phyloP scores from a whole-genome alignment of 345 rosid genomes.

The Mangifera indica region DNA sequence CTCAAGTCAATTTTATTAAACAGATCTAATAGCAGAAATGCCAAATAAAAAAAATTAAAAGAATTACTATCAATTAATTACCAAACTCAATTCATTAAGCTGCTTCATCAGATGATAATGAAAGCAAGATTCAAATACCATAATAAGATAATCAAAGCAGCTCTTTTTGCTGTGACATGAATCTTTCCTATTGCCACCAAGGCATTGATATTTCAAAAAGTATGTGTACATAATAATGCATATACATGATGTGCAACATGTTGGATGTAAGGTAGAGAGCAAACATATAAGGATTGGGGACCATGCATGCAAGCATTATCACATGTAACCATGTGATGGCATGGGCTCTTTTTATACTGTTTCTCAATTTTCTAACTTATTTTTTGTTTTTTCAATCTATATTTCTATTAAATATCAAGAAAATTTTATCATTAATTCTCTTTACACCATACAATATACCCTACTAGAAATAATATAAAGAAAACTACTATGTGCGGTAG shows the following conservation, averaged over 20 bases:
- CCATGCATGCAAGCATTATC: not conserved
- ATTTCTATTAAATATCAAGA: not conserved
- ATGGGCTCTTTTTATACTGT: slow-evolving; percentile 12
- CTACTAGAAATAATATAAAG: not conserved
- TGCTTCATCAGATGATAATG: not conserved
- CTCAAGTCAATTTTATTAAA: not conserved
- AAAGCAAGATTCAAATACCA: not conserved
- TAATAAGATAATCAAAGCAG: not conserved
- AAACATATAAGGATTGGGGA: not conserved
- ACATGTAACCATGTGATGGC: slow-evolving; percentile 14
- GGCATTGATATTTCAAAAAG: not conserved
- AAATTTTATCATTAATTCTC: not conserved
- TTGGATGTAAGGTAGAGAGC: not conserved
- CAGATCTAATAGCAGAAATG: not conserved
- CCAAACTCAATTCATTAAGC: not conserved
- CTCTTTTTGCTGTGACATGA: not conserved
- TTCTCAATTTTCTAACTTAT: not conserved
- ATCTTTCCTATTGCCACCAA: not conserved
- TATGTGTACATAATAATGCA: too few species aligned
- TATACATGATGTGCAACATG: too few species aligned
- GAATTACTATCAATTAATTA: not conserved
- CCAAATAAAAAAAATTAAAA: not conserved
- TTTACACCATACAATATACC: not conserved
- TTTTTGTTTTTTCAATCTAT: not conserved
- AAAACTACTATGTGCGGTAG: too few species aligned